Base-by-base conservation (phyloP, 2,329 filamentous ascomycete species). In the Calonectria montana region DNA sequence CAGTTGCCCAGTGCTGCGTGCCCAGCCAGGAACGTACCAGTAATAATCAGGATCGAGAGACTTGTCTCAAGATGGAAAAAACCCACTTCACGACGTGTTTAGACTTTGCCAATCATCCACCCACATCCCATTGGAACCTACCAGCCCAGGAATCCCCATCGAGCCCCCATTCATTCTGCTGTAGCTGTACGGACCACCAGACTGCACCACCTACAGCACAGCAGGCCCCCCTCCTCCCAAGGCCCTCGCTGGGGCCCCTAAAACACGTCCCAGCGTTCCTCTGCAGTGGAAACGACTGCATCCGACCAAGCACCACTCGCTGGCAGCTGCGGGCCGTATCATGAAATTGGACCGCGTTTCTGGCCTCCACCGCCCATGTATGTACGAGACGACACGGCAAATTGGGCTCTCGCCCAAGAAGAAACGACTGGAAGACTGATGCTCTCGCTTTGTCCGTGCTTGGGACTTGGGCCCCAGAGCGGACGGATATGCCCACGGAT, bases 61-160 rank as follows among this genome's bases (percentile, higher is more conserved):
- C 77, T 78, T 69, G 77, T 75, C 77, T 79, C 76, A 77, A 79
- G 75, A 75, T 73, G 75, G 72, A 53, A 69, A 72, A 48, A 79
- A 45, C 69, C 77, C 77, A 79, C 71, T 77, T 66, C 65, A 74
- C 68, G 64, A 71, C 70, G 73, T 65, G 73, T 73, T 74, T 75
- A 74, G 71, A 74, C 71, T 76, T 72, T 76, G 66, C 45, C 27
- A 70, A 65, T 62, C 67, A 67, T 73, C 66, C 63, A 70, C 68
- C 68, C 65, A 65, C 70, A 75, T 67, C 53, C 43, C 50, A 67
- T 48, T 67, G 65, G 50, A 23, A 72, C 53, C 37, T 50, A 73
- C 64, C 39, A 55, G 64, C 59, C 67, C 48, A 67, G 71, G 67
- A 63, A 74, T 70, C 53, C 65, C 65, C 74, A 74, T 76, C 63